A percentile compares a stretch with the other conserved stretches of the same genome.
Conservation (phyloP, 2,329 filamentous ascomycete species). For the Ilyonectria sp. region DNA sequence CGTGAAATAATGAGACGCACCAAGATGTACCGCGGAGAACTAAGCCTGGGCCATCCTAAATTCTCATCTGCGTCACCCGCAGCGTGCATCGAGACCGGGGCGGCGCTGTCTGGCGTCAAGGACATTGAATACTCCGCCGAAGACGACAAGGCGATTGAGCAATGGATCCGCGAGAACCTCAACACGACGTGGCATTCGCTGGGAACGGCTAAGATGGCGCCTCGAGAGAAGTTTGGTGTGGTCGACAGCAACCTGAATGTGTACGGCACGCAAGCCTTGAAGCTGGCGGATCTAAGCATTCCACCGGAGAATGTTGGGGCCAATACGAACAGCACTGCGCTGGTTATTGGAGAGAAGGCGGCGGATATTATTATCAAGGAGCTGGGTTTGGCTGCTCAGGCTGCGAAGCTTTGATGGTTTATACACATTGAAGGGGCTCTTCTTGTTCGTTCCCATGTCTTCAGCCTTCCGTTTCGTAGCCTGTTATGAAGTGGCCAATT, state of each 20-base stretch:
- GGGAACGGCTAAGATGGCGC: constrained; percentile 63
- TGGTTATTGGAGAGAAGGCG: constrained; percentile 64
- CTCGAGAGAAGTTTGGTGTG: constrained; percentile 58
- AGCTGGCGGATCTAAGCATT: constrained; percentile 59
- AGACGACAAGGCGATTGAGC: constrained; percentile 65
- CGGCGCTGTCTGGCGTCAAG: constrained; percentile 48
- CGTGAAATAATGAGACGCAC: constrained; percentile 74
- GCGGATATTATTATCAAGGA: constrained; percentile 59
- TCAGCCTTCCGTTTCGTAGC: too few relatives aligned
- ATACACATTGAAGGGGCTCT: too few relatives aligned
- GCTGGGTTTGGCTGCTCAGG: constrained; percentile 41
- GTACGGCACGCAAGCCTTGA: constrained; percentile 58
- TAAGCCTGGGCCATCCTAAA: constrained; percentile 59
- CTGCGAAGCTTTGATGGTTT: background rate
- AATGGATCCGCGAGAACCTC: constrained; percentile 59
- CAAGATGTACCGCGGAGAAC: constrained; percentile 65
- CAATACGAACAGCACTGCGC: constrained; percentile 65
- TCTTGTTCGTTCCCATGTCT: too few relatives aligned
- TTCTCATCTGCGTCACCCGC: constrained; percentile 61
- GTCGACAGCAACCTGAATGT: constrained; percentile 56
- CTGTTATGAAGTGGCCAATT: too few relatives aligned
- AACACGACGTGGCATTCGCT: constrained; percentile 63
- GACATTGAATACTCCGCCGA: constrained; percentile 65
- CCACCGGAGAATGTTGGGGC: constrained; percentile 58
- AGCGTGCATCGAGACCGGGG: constrained; percentile 62